These are phyloP conservation scores for Aspergillus luchuensis DNA, from an alignment of 2,329 filamentous ascomycete genomes.

Conservation along the genomic window DNA sequence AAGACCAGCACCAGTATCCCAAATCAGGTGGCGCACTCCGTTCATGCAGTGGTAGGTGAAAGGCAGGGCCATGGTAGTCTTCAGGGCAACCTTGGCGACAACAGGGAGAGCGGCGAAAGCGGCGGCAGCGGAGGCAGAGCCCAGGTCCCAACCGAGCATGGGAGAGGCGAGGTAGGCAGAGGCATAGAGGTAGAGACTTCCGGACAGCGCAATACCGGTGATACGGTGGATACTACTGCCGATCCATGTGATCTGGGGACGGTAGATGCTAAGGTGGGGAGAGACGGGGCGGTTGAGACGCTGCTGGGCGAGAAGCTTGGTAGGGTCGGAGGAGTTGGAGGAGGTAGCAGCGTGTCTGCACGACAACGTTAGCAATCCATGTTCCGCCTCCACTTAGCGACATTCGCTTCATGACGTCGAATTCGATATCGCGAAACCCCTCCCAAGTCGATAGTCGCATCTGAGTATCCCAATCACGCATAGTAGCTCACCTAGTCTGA, in stretches of 20 bases:
- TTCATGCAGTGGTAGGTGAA: constrained; percentile 71
- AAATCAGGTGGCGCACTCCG: constrained; percentile 70
- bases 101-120: constrained; percentile 65
- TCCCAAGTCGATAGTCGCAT: neutral
- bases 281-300: constrained; percentile 78
- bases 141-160: constrained; percentile 70
- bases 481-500: constrained; percentile 46
- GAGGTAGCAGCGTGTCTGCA: constrained; percentile 35
- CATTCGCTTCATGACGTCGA: neutral
- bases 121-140: constrained; percentile 64
- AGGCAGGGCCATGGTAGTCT: constrained; percentile 61
- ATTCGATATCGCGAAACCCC: constrained; percentile 2
- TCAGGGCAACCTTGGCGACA: constrained; percentile 60
- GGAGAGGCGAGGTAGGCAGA: constrained; percentile 79
- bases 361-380: constrained; percentile 11
- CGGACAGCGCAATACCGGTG: constrained; percentile 74
- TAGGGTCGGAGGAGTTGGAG: constrained; percentile 36
- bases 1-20: constrained; percentile 66
- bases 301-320: constrained; percentile 72
- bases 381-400: neutral
- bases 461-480: neutral
- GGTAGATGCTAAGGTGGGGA: constrained; percentile 85
- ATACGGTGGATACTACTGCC: constrained; percentile 76
- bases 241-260: constrained; percentile 82
- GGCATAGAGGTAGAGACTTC: constrained; percentile 76